These are phyloP conservation scores for Elsinoe batatas DNA, from an alignment of 2,329 filamentous ascomycete species.

Conservation along the genomic window DNA sequence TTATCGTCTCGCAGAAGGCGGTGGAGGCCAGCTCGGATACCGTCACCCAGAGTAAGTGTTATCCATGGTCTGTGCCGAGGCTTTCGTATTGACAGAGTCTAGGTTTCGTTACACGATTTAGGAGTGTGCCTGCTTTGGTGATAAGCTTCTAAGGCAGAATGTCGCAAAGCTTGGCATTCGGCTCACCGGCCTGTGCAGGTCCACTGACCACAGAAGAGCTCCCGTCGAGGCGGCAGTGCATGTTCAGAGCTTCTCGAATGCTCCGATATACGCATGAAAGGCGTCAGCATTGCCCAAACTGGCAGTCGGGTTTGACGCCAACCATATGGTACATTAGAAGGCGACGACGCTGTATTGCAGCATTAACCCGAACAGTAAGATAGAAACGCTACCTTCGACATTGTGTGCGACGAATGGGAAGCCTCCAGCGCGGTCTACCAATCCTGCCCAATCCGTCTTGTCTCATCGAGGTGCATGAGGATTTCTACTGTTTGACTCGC, in stretches of 20 bases:
- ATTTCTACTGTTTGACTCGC: background rate
- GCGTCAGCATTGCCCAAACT: too few species aligned
- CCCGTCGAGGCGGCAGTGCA: too few species aligned
- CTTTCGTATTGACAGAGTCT: background rate
- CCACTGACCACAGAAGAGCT: too few species aligned
- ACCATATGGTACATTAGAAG: too few species aligned
- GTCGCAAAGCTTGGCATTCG: background rate
- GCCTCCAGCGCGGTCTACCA: background rate
- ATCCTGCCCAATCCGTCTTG: background rate
- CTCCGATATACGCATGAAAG: too few species aligned
- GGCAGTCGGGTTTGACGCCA: too few species aligned
- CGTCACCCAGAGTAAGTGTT: conserved; percentile 24
- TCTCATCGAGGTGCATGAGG: background rate
- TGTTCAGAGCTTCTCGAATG: too few species aligned
- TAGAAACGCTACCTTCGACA: too few species aligned
- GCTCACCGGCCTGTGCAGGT: too few species aligned
- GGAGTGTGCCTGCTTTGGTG: background rate
- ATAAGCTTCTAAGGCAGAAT: background rate
- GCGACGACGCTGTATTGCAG: too few species aligned
- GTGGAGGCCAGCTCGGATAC: conserved; percentile 29
- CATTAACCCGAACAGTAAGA: too few species aligned
- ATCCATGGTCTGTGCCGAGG: background rate
- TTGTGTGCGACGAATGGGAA: too few species aligned
- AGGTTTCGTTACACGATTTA: conserved; percentile 9
- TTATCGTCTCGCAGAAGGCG: conserved; percentile 23